phyloP scores from a whole-genome alignment of 2,329 filamentous ascomycete species.

The Talaromyces sp. region DNA sequence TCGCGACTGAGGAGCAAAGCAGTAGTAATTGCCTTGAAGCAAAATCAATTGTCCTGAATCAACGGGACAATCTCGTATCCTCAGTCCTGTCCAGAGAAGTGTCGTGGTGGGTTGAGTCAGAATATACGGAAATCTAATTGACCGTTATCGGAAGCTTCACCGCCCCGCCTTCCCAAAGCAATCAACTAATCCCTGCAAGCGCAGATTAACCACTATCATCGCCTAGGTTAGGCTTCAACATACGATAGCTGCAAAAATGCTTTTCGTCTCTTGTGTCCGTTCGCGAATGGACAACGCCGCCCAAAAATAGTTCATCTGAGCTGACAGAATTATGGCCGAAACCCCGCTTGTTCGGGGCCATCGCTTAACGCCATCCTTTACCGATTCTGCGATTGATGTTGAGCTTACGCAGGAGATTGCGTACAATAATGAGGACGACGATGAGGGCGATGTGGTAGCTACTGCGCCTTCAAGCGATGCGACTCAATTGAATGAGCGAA shows the following conservation, averaged over 20 bases:
- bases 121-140: not conserved
- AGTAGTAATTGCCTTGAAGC: not conserved
- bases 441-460: not conserved
- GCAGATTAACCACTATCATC: not conserved
- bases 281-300: not conserved
- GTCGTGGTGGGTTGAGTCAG: conserved; percentile 1
- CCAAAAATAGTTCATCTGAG: not conserved
- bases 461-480: not conserved
- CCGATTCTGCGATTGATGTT: conserved; percentile 31
- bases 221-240: not conserved
- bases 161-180: not conserved
- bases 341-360: conserved; percentile 20
- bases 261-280: not conserved
- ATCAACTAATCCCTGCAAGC: not conserved
- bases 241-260: not conserved
- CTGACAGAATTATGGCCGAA: not conserved
- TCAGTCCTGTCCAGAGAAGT: too few species aligned
- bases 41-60: not conserved
- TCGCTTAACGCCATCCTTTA: conserved; percentile 24
- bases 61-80: not conserved
- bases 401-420: conserved; percentile 14
- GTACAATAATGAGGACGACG: conserved; percentile 9
- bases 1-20: not conserved
- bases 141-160: conserved; percentile 8
- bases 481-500: not conserved